phyloP scores from a whole-genome alignment of 768 basidiomycete species.

The Antrodiella citrinella region DNA sequence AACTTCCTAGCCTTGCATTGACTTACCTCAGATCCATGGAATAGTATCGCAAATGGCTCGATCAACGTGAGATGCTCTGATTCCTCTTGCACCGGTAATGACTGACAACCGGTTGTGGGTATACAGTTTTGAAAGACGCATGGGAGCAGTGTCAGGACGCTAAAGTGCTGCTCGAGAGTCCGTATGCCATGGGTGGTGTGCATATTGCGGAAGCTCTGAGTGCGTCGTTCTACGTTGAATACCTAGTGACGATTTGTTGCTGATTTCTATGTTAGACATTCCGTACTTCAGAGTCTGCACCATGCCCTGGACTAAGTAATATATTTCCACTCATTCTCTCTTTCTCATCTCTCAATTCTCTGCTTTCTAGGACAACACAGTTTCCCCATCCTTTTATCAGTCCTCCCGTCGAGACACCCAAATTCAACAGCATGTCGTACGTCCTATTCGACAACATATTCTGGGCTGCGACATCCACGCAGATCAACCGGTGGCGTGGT shows the following conservation, averaged over 20 bases:
- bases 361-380: constrained; percentile 36
- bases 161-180: constrained; percentile 58
- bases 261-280: too few relatives aligned
- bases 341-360: neutral
- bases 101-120: neutral
- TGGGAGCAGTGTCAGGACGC: constrained; percentile 60
- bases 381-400: constrained; percentile 61
- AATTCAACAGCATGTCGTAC: constrained; percentile 53
- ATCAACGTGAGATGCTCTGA: constrained; percentile 44
- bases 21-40: constrained; percentile 1
- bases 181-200: constrained; percentile 63
- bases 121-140: constrained; percentile 48
- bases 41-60: constrained; percentile 59
- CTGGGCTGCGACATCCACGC: constrained; percentile 57
- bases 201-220: constrained; percentile 64
- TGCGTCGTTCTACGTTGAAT: too few relatives aligned
- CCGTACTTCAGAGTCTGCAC: constrained; percentile 62
- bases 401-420: constrained; percentile 54
- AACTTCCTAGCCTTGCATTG: too few relatives aligned
- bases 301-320: constrained; percentile 53
- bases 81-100: neutral
- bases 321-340: constrained; percentile 1
- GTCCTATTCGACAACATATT: constrained; percentile 58
- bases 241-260: too few relatives aligned
- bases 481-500: constrained; percentile 61